phyloP scores from a whole-genome alignment of 1,284 basidiomycete genomes.

The Puccinia coronata region DNA sequence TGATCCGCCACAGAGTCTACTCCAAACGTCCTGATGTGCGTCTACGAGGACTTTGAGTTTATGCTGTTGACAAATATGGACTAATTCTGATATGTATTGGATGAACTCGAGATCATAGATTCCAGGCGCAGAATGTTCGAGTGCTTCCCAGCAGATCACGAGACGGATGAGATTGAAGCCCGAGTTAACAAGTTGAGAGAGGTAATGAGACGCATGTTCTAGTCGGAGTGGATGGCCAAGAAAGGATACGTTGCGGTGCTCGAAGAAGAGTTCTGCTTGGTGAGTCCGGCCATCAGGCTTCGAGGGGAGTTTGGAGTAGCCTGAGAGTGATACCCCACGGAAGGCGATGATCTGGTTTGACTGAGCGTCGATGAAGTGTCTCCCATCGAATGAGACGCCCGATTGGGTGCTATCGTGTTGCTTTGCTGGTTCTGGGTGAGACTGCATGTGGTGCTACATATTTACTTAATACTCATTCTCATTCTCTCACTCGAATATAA shows the following conservation, averaged over 20 bases:
- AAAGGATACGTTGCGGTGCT: slow-evolving; percentile 58
- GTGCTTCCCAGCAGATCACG: slow-evolving; percentile 91
- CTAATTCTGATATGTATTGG: slow-evolving; percentile 67
- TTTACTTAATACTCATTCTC: no score
- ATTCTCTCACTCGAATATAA: no score
- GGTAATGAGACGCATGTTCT: slow-evolving; percentile 52
- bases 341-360: slow-evolving; percentile 58
- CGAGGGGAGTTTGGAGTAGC: slow-evolving; percentile 58
- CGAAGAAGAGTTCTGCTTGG: slow-evolving; percentile 54
- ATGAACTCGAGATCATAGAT: slow-evolving; percentile 82
- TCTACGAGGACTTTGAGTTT: slow-evolving; percentile 78
- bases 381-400: slow-evolving; percentile 34
- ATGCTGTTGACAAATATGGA: slow-evolving; percentile 60
- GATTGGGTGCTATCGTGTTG: not conserved
- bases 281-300: slow-evolving; percentile 53
- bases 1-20: slow-evolving; percentile 80
- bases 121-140: slow-evolving; percentile 88
- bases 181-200: slow-evolving; percentile 56
- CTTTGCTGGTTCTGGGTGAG: not conserved
- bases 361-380: slow-evolving; percentile 56
- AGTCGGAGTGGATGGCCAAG: slow-evolving; percentile 60
- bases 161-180: slow-evolving; percentile 63
- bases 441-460: no score
- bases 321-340: slow-evolving; percentile 59
- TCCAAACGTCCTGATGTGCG: slow-evolving; percentile 74